Base-by-base conservation (phyloP, 768 basidiomycete species). In the Tulasnella sp. region DNA sequence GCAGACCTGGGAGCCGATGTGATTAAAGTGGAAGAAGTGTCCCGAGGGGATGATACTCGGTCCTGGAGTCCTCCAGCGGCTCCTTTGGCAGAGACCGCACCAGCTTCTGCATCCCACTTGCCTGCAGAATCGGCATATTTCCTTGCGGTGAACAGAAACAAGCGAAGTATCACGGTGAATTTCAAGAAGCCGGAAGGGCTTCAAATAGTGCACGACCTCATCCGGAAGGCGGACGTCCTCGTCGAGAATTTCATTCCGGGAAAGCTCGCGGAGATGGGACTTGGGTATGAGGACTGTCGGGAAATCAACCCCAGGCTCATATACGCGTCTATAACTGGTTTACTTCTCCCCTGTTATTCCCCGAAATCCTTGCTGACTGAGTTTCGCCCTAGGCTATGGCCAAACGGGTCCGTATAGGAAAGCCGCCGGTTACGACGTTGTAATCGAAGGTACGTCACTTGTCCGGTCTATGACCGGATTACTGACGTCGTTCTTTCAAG, bases 41-140 rank as follows among this genome's bases (percentile, higher is more conserved):
- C 84, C 59, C 85, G 83, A 73, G 95, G 95, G 29, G 95, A 98
- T 77, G 95, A 98, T 80, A 98, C 95, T 37, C 86, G 94, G 36
- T 77, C 80, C 3, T 80, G 82, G 82, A 76, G 73, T 36, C 81
- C 81, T 8, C 82, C 82, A 1, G 78, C 78, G 22, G 83, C 84
- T 0, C 83, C 84, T 12, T 71, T 81, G 8, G 22, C 69, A 5
- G 63, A 71, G 12, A 74, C 83, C 39, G 83, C 83, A 22, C 86
- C 91, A 4, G 76, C 80, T 52, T 83, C 84, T 71, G 80, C 89
- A 0, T 78, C 84, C 8, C 87, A 91, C 77, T 83, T 93, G 0
- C 94, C 93, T 9, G 87, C 94, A 11, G 95, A 98, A 79, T 92
- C 93, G 3, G 93, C 95, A 0, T 98, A 98, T 78, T 98, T 96